Conservation (phyloP, 495 filamentous ascomycete genomes). For the Talaromyces nanjingensis region DNA sequence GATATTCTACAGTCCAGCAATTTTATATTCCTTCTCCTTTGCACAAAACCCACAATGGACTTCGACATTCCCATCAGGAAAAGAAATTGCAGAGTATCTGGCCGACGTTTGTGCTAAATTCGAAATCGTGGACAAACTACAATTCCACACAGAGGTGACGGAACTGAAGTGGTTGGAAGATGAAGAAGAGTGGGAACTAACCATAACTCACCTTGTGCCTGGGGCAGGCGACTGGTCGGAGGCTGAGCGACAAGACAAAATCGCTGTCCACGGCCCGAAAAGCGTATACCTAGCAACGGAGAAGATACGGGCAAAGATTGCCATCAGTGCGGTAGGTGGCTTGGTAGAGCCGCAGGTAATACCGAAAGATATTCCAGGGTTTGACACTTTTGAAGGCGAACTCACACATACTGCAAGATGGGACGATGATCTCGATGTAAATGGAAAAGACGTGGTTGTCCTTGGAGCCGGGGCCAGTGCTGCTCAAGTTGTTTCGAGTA, state of each 20-base stretch:
- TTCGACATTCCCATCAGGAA: slow-evolving; percentile 43
- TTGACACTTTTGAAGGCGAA: slow-evolving; percentile 43
- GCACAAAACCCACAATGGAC: slow-evolving; percentile 52
- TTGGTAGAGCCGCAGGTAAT: slow-evolving; percentile 45
- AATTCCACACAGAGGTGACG: slow-evolving; percentile 49
- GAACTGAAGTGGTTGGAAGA: slow-evolving; percentile 38
- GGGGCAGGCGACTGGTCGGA: slow-evolving; percentile 42
- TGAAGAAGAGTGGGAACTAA: slow-evolving; percentile 51
- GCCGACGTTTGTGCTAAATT: slow-evolving; percentile 50
- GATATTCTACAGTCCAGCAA: slow-evolving; percentile 34
- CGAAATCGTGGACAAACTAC: slow-evolving; percentile 51
- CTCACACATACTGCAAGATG: slow-evolving; percentile 51
- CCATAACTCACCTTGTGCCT: slow-evolving; percentile 38
- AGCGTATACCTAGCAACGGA: slow-evolving; percentile 36
- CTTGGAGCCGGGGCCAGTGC: slow-evolving; percentile 53
- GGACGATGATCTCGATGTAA: slow-evolving; percentile 32
- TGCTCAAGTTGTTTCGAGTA: slow-evolving; percentile 36
- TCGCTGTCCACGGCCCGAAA: slow-evolving; percentile 25
- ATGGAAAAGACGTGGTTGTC: slow-evolving; percentile 46
- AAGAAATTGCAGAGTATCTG: slow-evolving; percentile 56
- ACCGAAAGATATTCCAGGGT: slow-evolving; percentile 45
- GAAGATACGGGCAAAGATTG: slow-evolving; percentile 46
- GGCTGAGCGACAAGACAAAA: slow-evolving; percentile 23
- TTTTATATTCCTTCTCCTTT: slow-evolving; percentile 60
- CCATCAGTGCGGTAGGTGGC: slow-evolving; percentile 49